These are phyloP conservation scores for Cyclocybe cylindracea DNA, from an alignment of 768 basidiomycete genomes.

Conservation along the genomic window DNA sequence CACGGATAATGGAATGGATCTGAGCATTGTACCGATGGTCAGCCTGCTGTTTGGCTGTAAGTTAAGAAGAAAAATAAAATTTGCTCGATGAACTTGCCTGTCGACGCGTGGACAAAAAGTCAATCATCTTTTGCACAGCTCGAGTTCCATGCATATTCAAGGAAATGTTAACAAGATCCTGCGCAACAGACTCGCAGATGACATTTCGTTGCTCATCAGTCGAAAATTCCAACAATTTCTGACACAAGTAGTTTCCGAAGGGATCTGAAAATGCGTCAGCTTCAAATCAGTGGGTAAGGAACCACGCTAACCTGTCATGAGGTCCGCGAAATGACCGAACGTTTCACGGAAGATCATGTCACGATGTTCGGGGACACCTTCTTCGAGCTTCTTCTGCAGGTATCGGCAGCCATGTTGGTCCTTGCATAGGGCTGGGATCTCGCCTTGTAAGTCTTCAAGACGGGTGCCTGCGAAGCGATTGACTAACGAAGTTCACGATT, in stretches of 20 bases:
- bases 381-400: constrained; percentile 98
- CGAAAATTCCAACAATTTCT: constrained; percentile 95
- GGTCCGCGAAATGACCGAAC: constrained; percentile 94
- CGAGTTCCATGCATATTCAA: constrained; percentile 99
- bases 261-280: constrained; percentile 60
- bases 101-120: constrained; percentile 93
- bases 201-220: constrained; percentile 97
- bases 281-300: not conserved
- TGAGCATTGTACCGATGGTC: constrained; percentile 83
- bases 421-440: constrained; percentile 93
- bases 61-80: constrained; percentile 42
- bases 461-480: constrained; percentile 97
- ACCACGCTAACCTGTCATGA: constrained; percentile 83
- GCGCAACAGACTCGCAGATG: constrained; percentile 96
- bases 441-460: constrained; percentile 93
- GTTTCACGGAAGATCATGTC: constrained; percentile 99
- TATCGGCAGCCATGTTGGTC: constrained; percentile 99
- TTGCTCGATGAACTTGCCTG: constrained; percentile 62
- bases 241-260: constrained; percentile 98
- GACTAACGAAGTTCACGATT: constrained; percentile 45
- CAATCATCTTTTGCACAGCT: constrained; percentile 99
- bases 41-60: constrained; percentile 63
- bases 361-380: constrained; percentile 91
- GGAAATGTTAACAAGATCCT: constrained; percentile 96
- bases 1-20: constrained; percentile 96